A percentile compares a stretch with the other conserved stretches of the same genome.
phyloP scores from a whole-genome alignment of 352 stramenopile genomes.

The Phytophthora pistaciae region DNA sequence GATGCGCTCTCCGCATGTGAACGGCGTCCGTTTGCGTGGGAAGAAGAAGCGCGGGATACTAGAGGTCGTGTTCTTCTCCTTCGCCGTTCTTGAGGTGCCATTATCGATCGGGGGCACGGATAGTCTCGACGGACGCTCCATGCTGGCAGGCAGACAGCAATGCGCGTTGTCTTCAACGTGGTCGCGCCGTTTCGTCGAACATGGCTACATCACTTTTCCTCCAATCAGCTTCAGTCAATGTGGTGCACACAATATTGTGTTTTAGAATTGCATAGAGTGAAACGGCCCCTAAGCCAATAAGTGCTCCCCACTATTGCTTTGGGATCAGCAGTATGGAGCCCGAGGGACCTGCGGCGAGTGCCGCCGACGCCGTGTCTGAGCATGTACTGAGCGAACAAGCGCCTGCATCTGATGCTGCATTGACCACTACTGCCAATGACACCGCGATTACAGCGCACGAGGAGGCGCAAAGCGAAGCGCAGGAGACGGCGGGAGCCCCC shows the following conservation, averaged over 20 bases:
- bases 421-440: not conserved
- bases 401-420: not conserved
- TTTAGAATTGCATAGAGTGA: too few species aligned
- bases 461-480: not conserved
- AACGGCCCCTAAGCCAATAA: too few species aligned
- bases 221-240: constrained; percentile 15
- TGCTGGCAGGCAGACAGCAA: not conserved
- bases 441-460: not conserved
- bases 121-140: constrained; percentile 1
- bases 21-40: constrained; percentile 34
- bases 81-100: not conserved
- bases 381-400: constrained; percentile 1
- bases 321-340: constrained; percentile 32
- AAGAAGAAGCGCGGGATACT: constrained; percentile 65
- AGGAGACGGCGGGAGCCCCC: constrained; percentile 2
- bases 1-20: constrained; percentile 37
- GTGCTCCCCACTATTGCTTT: constrained; percentile 14
- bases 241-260: constrained; percentile 12
- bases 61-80: constrained; percentile 4
- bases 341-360: constrained; percentile 13
- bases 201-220: constrained; percentile 31
- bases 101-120: constrained; percentile 1
- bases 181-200: constrained; percentile 17
- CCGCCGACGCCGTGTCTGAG: not conserved
- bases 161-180: not conserved